Conservation (phyloP, 129 eudicot species). For the Pulicaria dysenterica region DNA sequence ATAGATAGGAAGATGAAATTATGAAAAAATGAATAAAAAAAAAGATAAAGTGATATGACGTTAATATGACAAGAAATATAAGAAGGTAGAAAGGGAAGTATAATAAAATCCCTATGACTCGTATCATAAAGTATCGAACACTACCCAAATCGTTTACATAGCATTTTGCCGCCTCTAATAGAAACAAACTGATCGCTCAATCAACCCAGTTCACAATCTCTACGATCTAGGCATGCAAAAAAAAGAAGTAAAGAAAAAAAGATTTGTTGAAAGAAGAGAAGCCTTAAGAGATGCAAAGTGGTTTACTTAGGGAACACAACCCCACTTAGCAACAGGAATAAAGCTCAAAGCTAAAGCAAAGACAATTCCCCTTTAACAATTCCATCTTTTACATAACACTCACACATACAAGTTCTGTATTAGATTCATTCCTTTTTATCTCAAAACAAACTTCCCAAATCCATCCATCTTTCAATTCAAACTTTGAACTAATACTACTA, state of each 20-base stretch:
- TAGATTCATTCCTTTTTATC: constrained; percentile 42
- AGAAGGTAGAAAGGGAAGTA: no score
- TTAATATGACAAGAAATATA: background rate
- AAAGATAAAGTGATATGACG: no score
- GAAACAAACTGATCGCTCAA: background rate
- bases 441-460: constrained; percentile 35
- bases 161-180: background rate
- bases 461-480: constrained; percentile 40
- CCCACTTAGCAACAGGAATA: constrained; percentile 41
- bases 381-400: constrained; percentile 34
- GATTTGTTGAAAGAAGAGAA: constrained; percentile 29
- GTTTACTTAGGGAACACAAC: constrained; percentile 43
- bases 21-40: no score
- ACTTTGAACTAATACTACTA: constrained; percentile 34
- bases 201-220: constrained; percentile 1
- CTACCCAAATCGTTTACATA: background rate
- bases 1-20: no score
- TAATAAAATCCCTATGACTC: no score
- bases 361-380: constrained; percentile 25
- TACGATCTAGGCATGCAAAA: constrained; percentile 22
- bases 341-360: constrained; percentile 50
- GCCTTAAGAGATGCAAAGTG: constrained; percentile 30
- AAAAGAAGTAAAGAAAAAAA: background rate
- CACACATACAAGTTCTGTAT: constrained; percentile 28
- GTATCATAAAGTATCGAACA: no score